A percentile compares a stretch with the other conserved stretches of the same genome.
phyloP scores from a whole-genome alignment of 2,329 filamentous ascomycete species.

The Diplodia intermedia region DNA sequence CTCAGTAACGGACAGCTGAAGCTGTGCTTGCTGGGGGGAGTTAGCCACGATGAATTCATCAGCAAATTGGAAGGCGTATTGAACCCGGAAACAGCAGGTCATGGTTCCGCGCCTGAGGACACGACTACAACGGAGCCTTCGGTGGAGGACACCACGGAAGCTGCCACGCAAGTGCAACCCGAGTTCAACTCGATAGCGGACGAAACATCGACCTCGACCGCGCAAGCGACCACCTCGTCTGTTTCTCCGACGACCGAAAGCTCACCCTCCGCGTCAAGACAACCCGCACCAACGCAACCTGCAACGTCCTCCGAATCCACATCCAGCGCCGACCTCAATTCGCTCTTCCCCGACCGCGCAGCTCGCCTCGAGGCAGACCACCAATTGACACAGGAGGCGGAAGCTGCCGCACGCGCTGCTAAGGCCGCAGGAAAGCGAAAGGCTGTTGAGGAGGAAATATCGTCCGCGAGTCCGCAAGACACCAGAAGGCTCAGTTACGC shows the following conservation, averaged over 20 bases:
- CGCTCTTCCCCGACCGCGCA: constrained; percentile 45
- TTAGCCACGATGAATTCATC: constrained; percentile 70
- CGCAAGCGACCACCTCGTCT: constrained; percentile 32
- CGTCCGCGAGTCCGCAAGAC: constrained; percentile 49
- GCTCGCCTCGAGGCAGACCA: constrained; percentile 53
- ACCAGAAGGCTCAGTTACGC: constrained; percentile 55
- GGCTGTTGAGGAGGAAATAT: constrained; percentile 48
- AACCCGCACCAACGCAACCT: constrained; percentile 8
- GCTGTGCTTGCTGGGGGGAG: constrained; percentile 74
- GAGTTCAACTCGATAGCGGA: neutral
- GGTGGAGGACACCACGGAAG: neutral
- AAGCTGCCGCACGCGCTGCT: constrained; percentile 35
- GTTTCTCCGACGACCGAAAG: constrained; percentile 12
- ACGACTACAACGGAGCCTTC: neutral
- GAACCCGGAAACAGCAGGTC: constrained; percentile 31
- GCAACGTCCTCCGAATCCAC: neutral
- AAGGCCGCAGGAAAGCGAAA: constrained; percentile 52
- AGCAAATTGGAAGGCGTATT: constrained; percentile 54
- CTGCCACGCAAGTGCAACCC: neutral
- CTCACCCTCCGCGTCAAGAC: constrained; percentile 18
- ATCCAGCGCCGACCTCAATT: neutral
- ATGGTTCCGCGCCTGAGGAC: neutral
- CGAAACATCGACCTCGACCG: neutral
- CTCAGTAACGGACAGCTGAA: constrained; percentile 74
- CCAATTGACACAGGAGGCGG: constrained; percentile 33